Percentiles rank a stretch among this genome's conserved stretches.
These are phyloP conservation scores for Boletus reticulatus DNA, from an alignment of 768 basidiomycete genomes.

Conservation along the genomic window DNA sequence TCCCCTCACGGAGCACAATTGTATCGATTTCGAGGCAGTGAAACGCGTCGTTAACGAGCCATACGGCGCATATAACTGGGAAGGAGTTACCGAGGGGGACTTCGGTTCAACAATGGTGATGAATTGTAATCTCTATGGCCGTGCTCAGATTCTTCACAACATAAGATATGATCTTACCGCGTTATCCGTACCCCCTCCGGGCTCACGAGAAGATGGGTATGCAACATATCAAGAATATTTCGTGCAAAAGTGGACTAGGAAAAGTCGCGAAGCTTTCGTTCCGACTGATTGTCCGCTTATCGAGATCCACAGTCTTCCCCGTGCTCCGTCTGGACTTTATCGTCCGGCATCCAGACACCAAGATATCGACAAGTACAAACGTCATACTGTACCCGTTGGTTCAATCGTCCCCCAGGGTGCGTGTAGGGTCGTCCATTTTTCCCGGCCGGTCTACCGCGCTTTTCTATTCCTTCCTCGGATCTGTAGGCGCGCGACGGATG, in stretches of 20 bases:
- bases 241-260: slow-evolving; percentile 51
- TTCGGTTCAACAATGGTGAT: slow-evolving; percentile 52
- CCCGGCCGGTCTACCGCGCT: slow-evolving; percentile 46
- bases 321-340: slow-evolving; percentile 42
- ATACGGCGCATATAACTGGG: slow-evolving; percentile 56
- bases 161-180: slow-evolving; percentile 69
- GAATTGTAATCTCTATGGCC: slow-evolving; percentile 54
- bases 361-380: slow-evolving; percentile 26
- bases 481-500: slow-evolving; percentile 61
- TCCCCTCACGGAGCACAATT: slow-evolving; percentile 49
- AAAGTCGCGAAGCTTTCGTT: slow-evolving; percentile 41
- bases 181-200: slow-evolving; percentile 51
- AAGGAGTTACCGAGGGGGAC: slow-evolving; percentile 44
- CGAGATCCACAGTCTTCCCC: slow-evolving; percentile 48
- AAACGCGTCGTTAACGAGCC: slow-evolving; percentile 47
- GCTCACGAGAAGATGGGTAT: slow-evolving; percentile 45
- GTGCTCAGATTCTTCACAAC: slow-evolving; percentile 51
- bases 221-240: slow-evolving; percentile 63
- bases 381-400: slow-evolving; percentile 27
- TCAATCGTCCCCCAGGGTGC: slow-evolving; percentile 41
- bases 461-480: slow-evolving; percentile 65
- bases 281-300: slow-evolving; percentile 60
- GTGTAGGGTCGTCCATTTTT: slow-evolving; percentile 56
- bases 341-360: slow-evolving; percentile 26
- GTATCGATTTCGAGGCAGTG: slow-evolving; percentile 61